These are phyloP conservation scores for Oenanthe javanica DNA, from an alignment of 140 eudicot genomes.

Conservation along the genomic window DNA sequence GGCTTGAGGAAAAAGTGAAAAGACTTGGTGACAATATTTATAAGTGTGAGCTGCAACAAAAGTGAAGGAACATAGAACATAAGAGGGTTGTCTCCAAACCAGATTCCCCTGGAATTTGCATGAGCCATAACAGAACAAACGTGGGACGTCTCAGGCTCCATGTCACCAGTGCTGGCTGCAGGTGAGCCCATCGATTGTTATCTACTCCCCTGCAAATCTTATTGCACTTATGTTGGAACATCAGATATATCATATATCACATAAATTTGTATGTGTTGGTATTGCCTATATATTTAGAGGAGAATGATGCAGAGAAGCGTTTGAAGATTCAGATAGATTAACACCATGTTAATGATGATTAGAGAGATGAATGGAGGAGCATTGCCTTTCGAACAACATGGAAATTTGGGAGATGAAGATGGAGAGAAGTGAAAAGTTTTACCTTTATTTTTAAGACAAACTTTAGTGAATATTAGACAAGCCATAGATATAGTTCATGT, in stretches of 20 bases:
- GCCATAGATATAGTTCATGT: too few species aligned
- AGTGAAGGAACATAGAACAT: conserved; percentile 25
- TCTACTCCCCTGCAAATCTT: not conserved
- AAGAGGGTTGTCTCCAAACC: conserved; percentile 28
- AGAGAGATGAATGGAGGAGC: conserved; percentile 29
- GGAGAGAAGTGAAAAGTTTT: not conserved
- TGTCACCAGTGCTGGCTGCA: not conserved
- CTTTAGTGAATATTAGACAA: not conserved
- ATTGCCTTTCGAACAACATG: conserved; percentile 2
- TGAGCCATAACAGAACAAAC: conserved; percentile 17
- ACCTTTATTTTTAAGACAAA: not conserved
- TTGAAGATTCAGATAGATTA: not conserved
- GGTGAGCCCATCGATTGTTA: not conserved
- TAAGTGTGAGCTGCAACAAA: conserved; percentile 30
- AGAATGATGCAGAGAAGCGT: not conserved
- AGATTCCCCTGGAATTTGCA: conserved; percentile 28
- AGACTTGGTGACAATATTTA: conserved; percentile 21
- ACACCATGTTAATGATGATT: conserved; percentile 22
- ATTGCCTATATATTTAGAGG: too few species aligned
- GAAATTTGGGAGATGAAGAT: conserved; percentile 3
- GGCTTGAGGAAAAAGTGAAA: conserved; percentile 39
- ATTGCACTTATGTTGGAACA: not conserved
- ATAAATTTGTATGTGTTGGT: too few species aligned
- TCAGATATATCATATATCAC: not conserved
- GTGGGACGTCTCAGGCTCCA: not conserved